Evolutionary conservation across 1,139 yeast genomes (phyloP).

Genomic region (Yamadazyma sp.): DNA sequence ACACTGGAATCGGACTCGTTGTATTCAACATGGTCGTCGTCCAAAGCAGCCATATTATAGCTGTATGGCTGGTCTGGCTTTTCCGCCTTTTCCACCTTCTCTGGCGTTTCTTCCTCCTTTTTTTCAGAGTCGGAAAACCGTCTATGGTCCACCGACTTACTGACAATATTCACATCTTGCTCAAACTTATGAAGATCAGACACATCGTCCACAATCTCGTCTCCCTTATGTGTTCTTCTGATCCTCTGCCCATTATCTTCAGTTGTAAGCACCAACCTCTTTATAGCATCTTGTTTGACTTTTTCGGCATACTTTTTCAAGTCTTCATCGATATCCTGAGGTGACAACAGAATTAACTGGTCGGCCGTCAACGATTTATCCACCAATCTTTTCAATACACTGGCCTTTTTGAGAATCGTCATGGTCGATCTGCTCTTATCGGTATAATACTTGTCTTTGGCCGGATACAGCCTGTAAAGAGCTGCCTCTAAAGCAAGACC

Average conservation of each 20-base stretch:
- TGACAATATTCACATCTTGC: constrained; percentile 34
- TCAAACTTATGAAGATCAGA: constrained; percentile 23
- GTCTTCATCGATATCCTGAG: constrained; percentile 60
- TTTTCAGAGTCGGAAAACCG: constrained; percentile 23
- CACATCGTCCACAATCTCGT: constrained; percentile 66
- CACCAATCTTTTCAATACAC: constrained; percentile 26
- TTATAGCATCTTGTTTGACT: constrained; percentile 66
- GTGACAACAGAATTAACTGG: constrained; percentile 30
- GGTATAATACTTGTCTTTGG: constrained; percentile 31
- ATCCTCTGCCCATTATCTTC: constrained; percentile 52
- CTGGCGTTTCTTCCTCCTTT: background rate
- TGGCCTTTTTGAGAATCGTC: constrained; percentile 30
- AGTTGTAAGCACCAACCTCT: constrained; percentile 60
- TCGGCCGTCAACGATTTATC: constrained; percentile 25
- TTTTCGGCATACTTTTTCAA: constrained; percentile 67
- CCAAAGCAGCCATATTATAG: constrained; percentile 12
- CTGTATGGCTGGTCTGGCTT: constrained; percentile 1
- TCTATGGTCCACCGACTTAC: constrained; percentile 45
- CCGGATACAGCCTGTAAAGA: constrained; percentile 25
- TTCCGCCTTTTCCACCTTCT: background rate
- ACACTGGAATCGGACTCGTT: constrained; percentile 15
- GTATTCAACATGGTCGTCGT: constrained; percentile 19
- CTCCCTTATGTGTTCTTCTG: constrained; percentile 83
- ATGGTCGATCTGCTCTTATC: constrained; percentile 43
- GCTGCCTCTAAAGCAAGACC: constrained; percentile 44